phyloP scores from a whole-genome alignment of 2,329 filamentous ascomycete species.

The Alternaria alternata region DNA sequence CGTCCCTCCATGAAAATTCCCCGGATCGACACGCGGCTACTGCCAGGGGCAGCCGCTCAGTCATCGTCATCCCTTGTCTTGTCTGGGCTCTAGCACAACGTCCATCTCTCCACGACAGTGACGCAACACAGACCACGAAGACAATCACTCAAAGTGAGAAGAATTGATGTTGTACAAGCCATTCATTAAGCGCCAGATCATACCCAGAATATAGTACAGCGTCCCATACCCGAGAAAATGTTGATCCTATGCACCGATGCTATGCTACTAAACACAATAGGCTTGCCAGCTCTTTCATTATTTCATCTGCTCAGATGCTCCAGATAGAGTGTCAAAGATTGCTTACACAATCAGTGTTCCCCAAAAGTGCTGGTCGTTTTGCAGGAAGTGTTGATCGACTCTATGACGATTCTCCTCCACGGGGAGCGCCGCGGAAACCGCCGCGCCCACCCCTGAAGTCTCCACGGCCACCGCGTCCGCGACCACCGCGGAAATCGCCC shows the following conservation, averaged over 20 bases:
- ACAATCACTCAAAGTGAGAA: neutral
- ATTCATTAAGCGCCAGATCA: slow-evolving; percentile 33
- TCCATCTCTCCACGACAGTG: neutral
- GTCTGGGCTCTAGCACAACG: neutral
- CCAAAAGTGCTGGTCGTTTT: slow-evolving; percentile 9
- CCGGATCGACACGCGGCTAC: slow-evolving; percentile 33
- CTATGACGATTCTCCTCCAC: slow-evolving; percentile 37
- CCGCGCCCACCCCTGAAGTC: slow-evolving; percentile 56
- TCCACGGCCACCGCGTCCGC: slow-evolving; percentile 55
- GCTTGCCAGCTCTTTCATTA: slow-evolving; percentile 36
- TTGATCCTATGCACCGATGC: slow-evolving; percentile 48
- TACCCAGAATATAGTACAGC: slow-evolving; percentile 44
- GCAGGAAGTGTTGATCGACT: slow-evolving; percentile 2
- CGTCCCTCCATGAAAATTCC: slow-evolving; percentile 33
- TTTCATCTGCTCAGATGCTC: slow-evolving; percentile 36
- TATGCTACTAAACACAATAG: slow-evolving; percentile 49
- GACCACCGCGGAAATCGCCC: slow-evolving; percentile 49
- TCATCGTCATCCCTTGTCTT: slow-evolving; percentile 15
- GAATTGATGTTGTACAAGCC: slow-evolving; percentile 27
- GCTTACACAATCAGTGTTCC: neutral
- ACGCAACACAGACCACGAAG: neutral
- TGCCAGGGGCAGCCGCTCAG: slow-evolving; percentile 19
- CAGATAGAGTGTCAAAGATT: slow-evolving; percentile 19
- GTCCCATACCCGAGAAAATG: slow-evolving; percentile 33
- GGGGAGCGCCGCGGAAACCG: slow-evolving; percentile 41